Base-by-base conservation (phyloP, 495 filamentous ascomycete species). In the Penicillium coprophilum region DNA sequence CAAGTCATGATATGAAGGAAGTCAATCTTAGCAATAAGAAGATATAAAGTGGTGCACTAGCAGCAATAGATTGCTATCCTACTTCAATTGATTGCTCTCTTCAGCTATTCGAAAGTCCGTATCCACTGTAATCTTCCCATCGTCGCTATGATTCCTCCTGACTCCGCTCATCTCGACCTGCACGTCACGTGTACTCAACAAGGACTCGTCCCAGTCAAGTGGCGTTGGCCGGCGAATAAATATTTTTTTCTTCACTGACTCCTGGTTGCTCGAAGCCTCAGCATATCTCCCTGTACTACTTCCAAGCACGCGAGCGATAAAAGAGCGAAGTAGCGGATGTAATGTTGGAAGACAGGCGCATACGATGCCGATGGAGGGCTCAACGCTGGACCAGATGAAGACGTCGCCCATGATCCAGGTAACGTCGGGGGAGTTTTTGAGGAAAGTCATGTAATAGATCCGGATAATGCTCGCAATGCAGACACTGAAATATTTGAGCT, bases 281-380 rank as follows among this genome's bases (percentile, higher is more conserved):
- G 2, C 32, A 36, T 36, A 36, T 13, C 32, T 36, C 32, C 13
- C 32, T n/a, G 13, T n/a, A 15, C 32, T 36, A 36, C 13, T 36
- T 13, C 32, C 32, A 36, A 36, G n/a, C 12, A 36, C 6, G 32
- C 32, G 32, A 36, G 13, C 13, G 1, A 36, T 3, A 36, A 36
- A 2, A 13, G 13, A 13, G 1, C 32, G 32, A 13, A 36, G 13
- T 13, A 36, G 32, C 5, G 32, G 57, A 61, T 36, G 5, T 13
- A 36, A 36, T n/a, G 32, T 36, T 36, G 32, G 32, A 36, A 36
- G 32, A 3, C 32, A 36, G 32, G 32, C 32, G 13, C 32, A 36
- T 36, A 36, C 15, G 13, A 36, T 36, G 59, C 54, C 58, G 58
- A 57, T 49, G 36, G 10, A 32, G 40, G 32, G 32, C 32, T 36